phyloP scores from a whole-genome alignment of 129 eudicot species.

The Oenanthe sinensis region DNA sequence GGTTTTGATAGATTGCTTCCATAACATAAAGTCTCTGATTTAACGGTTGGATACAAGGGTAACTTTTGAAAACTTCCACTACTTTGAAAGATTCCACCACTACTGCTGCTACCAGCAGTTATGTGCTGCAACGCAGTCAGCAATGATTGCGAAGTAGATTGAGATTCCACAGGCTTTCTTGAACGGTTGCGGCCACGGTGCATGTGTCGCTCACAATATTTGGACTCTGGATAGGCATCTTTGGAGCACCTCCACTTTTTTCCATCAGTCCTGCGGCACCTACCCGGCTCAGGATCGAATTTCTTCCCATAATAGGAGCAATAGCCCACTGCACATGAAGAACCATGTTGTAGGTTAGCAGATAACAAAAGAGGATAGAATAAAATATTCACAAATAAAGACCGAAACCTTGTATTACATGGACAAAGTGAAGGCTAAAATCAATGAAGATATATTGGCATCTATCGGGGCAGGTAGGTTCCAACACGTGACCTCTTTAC shows the following conservation, averaged over 20 bases:
- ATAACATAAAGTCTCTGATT: constrained; percentile 35
- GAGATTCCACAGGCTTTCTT: constrained; percentile 99
- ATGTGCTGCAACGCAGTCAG: constrained; percentile 48
- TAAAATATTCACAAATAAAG: background rate
- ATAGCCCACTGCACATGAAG: constrained; percentile 54
- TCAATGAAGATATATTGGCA: background rate
- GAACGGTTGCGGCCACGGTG: constrained; percentile 99
- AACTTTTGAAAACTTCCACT: constrained; percentile 47
- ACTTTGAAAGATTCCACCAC: constrained; percentile 36
- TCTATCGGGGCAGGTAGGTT: background rate
- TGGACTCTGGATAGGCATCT: constrained; percentile 87
- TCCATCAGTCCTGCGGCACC: constrained; percentile 96
- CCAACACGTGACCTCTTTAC: background rate
- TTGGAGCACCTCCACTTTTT: constrained; percentile 96
- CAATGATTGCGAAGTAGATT: constrained; percentile 58
- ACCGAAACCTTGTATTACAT: background rate
- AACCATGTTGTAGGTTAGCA: background rate
- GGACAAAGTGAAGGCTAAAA: background rate
- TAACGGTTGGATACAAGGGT: constrained; percentile 34
- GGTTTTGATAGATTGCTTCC: constrained; percentile 45
- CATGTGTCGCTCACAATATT: constrained; percentile 99
- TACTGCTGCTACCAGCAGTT: constrained; percentile 34
- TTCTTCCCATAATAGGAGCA: constrained; percentile 81
- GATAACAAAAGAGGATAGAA: background rate
- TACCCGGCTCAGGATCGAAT: constrained; percentile 92